phyloP scores from a whole-genome alignment of 345 rosid species.

The Aurinia saxatilis region DNA sequence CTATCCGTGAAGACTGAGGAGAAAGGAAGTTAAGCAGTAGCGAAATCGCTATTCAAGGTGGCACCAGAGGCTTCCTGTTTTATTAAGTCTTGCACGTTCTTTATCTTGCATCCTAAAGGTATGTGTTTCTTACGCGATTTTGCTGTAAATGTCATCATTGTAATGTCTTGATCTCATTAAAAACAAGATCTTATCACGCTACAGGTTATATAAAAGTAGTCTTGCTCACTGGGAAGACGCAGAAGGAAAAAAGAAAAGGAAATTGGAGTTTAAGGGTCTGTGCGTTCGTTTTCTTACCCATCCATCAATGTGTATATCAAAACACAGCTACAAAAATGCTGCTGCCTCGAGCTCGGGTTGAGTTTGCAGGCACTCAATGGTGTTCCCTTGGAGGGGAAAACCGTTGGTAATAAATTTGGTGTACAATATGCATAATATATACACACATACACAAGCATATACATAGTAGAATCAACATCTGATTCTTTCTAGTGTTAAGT shows the following conservation, averaged over 20 bases:
- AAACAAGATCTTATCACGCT: no score
- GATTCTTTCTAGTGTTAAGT: slow-evolving; percentile 23
- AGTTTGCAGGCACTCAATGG: slow-evolving; percentile 15
- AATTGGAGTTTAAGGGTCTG: slow-evolving; percentile 24
- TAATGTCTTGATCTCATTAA: not conserved
- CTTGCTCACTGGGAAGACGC: slow-evolving; percentile 17
- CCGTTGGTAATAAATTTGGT: slow-evolving; percentile 20
- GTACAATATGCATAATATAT: slow-evolving; percentile 11
- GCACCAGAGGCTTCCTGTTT: slow-evolving; percentile 22
- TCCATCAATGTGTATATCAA: slow-evolving; percentile 23
- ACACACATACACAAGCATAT: slow-evolving; percentile 27
- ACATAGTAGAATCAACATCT: slow-evolving; percentile 28
- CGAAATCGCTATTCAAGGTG: slow-evolving; percentile 10
- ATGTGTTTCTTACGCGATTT: not conserved
- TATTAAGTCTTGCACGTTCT: slow-evolving; percentile 24
- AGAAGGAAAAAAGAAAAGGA: slow-evolving; percentile 12
- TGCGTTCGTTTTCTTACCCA: slow-evolving; percentile 11
- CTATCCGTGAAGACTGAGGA: slow-evolving; percentile 25
- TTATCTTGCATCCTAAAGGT: slow-evolving; percentile 25
- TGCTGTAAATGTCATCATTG: no score
- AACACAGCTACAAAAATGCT: slow-evolving; percentile 11
- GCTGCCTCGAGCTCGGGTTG: slow-evolving; percentile 11
- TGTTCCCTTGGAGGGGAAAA: not conserved
- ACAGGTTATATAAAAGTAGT: slow-evolving; percentile 22
- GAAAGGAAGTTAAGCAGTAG: slow-evolving; percentile 17